Evolutionary conservation across 163 green algal genomes (phyloP), one percentile per base, ranked within the genome.

Genomic region (Scenedesmus sp.): DNA sequence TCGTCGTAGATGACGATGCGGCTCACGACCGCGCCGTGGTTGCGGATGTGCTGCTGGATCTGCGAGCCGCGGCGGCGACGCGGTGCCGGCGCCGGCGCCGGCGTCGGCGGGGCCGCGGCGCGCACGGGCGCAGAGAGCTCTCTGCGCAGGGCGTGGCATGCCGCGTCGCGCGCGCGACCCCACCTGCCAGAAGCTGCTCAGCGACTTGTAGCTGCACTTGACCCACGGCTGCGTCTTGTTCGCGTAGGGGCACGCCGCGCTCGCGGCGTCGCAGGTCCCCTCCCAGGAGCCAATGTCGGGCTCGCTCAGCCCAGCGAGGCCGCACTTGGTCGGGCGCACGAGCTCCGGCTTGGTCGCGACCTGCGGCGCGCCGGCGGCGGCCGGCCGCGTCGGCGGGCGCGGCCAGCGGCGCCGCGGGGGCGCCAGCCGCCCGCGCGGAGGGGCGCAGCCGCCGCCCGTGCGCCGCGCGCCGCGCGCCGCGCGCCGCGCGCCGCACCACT

Each of bases 181-280:
- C n/a, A n/a, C n/a, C n/a, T 74, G 44, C 64, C 64, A 74, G 45
- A 74, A 69, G 60, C 7, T 69, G 60, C 29, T 51, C 6, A 69
- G 31, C 15, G 60, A 33, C 34, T 69, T 69, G 31, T 53, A 69
- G 34, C 26, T 50, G 33, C 60, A 69, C 10, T 33, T 33, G 28
- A 69, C 15, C 60, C 60, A 69, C 20, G 60, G 60, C 33, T 31
- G 60, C 29, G 60, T 34, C 31, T 26, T 69, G 60, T 69, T 20
- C 5, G 13, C 51, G 29, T 14, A 33, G 60, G 60, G 60, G 31
- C 60, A 69, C 20, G 7, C 14, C 7, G 29, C 28, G 39, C 28
- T 34, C 29, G 60, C 60, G 28, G 60, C 24, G 22, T 13, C 60
- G 28, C 60, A 69, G 20, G 6, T 51, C 7, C 60, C 60, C 9